A percentile compares a stretch with the other conserved stretches of the same genome.
Conservation (phyloP, 805 yeast species). For the Saturnispora silvae region DNA sequence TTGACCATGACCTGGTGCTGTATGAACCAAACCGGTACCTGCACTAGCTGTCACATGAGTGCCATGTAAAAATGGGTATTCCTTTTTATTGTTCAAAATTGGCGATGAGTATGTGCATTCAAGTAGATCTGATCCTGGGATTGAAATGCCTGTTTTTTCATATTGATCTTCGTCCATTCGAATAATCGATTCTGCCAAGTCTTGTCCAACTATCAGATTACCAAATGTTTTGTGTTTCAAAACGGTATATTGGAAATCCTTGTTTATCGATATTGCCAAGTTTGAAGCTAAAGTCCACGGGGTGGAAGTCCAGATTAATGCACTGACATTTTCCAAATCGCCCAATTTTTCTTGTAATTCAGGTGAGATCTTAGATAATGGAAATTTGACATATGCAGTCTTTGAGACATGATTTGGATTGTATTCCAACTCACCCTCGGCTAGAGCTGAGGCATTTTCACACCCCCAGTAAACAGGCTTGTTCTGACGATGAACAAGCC, state of each 20-base stretch:
- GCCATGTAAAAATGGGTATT: constrained; percentile 62
- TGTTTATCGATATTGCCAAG: constrained; percentile 66
- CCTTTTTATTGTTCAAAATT: constrained; percentile 24
- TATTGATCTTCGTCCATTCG: constrained; percentile 21
- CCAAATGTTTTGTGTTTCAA: constrained; percentile 30
- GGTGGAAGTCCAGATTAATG: constrained; percentile 91
- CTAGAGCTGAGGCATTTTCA: constrained; percentile 86
- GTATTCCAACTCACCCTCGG: constrained; percentile 93
- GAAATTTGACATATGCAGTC: constrained; percentile 63
- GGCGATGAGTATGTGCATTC: constrained; percentile 47
- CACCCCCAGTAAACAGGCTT: constrained; percentile 98
- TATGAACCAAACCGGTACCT: constrained; percentile 95
- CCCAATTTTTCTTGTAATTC: constrained; percentile 15
- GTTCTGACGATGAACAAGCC: constrained; percentile 69
- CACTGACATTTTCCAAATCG: constrained; percentile 17
- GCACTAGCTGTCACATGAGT: constrained; percentile 68
- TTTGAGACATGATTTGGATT: constrained; percentile 57
- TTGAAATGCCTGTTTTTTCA: constrained; percentile 16
- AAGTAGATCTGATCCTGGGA: constrained; percentile 35
- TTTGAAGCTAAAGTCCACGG: constrained; percentile 96
- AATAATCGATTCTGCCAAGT: constrained; percentile 32
- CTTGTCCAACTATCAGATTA: constrained; percentile 45
- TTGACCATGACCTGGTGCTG: constrained; percentile 96
- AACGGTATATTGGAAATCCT: constrained; percentile 47
- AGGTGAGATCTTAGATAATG: constrained; percentile 27